Conservation (phyloP, 1,139 yeast species). For the Lodderomyces metapsilosis region DNA sequence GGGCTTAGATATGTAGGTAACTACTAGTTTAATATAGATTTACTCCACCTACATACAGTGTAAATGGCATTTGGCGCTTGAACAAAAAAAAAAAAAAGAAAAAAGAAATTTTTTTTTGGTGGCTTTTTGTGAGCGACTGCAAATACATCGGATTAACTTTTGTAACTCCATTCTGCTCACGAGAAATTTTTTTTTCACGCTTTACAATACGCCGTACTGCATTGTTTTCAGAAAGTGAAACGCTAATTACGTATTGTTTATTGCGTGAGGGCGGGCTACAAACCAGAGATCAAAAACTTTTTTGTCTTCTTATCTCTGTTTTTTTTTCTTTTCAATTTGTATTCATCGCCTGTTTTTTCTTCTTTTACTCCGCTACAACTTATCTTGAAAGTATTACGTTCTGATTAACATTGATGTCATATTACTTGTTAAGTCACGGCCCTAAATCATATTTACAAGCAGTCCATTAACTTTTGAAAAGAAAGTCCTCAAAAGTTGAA, state of each 20-base stretch:
- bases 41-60: too few species aligned
- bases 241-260: too few species aligned
- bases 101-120: too few species aligned
- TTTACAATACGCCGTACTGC: not conserved
- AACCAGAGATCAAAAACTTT: not conserved
- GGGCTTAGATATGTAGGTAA: too few species aligned
- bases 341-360: conserved; percentile 1
- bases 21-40: too few species aligned
- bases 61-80: too few species aligned
- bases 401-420: conserved; percentile 10
- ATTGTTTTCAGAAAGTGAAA: not conserved
- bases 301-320: not conserved
- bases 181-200: not conserved
- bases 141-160: not conserved
- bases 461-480: conserved; percentile 13
- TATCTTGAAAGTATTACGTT: not conserved
- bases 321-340: not conserved
- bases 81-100: too few species aligned
- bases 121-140: too few species aligned
- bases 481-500: not conserved
- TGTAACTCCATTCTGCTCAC: not conserved
- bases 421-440: conserved; percentile 15
- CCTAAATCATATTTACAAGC: conserved; percentile 16
- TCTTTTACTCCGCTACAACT: conserved; percentile 1
- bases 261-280: too few species aligned